Evolutionary conservation across 371 early-diverging fungal species (phyloP).

Genomic region (Blakeslea trispora): DNA sequence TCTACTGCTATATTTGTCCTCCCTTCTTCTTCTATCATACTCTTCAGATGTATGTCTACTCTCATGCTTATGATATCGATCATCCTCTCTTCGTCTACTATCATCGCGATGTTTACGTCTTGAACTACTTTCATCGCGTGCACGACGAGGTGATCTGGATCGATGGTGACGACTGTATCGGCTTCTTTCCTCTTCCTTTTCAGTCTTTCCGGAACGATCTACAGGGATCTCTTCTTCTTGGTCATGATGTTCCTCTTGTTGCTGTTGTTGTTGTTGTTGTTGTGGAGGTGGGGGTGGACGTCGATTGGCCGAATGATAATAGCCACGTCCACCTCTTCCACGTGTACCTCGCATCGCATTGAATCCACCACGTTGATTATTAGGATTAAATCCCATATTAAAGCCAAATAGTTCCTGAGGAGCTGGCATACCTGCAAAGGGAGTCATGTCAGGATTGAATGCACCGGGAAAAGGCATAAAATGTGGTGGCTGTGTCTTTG

Average conservation of each 20-base stretch:
- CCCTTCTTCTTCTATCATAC: slow-evolving; percentile 9
- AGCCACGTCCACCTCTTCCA: slow-evolving; percentile 32
- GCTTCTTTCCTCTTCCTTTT: slow-evolving; percentile 4
- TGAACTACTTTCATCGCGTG: slow-evolving; percentile 17
- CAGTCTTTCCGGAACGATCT: too few relatives aligned
- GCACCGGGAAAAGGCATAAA: neutral
- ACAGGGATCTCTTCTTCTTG: too few relatives aligned
- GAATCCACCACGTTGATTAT: slow-evolving; percentile 39
- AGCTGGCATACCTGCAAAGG: neutral
- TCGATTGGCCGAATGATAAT: slow-evolving; percentile 14
- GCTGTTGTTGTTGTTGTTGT: too few relatives aligned
- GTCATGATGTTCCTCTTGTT: too few relatives aligned
- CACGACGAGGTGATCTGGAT: slow-evolving; percentile 21
- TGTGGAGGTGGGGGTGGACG: too few relatives aligned
- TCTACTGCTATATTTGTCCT: slow-evolving; percentile 9
- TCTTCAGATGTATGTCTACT: too few relatives aligned
- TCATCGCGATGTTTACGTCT: slow-evolving; percentile 21
- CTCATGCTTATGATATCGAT: neutral
- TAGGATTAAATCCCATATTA: slow-evolving; percentile 10
- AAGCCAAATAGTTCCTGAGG: slow-evolving; percentile 43
- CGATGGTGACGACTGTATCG: slow-evolving; percentile 18
- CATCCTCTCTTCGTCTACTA: neutral
- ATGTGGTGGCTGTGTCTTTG: slow-evolving; percentile 2
- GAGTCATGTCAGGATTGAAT: slow-evolving; percentile 32
- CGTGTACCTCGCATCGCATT: slow-evolving; percentile 18